Evolutionary conservation across 495 filamentous ascomycete species (phyloP).

Genomic region (Articulospora tetracladia): DNA sequence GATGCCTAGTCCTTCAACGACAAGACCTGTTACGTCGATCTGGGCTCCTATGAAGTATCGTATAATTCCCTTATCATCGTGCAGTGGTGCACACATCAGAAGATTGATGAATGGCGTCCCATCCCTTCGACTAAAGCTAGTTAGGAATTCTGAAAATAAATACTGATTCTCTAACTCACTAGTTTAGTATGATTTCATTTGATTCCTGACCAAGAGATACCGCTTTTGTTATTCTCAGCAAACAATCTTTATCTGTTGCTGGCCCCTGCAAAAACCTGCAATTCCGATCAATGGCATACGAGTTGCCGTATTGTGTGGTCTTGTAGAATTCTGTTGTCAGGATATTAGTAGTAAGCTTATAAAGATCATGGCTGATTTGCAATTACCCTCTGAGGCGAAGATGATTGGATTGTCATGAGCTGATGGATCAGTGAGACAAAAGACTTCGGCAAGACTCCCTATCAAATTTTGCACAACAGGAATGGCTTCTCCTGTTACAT

Average conservation of each 20-base stretch:
- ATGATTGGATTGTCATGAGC: slow-evolving; percentile 63
- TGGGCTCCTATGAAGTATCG: slow-evolving; percentile 61
- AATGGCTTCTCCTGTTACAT: slow-evolving; percentile 45
- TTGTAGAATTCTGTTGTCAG: slow-evolving; percentile 51
- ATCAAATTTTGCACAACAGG: slow-evolving; percentile 43
- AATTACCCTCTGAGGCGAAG: slow-evolving; percentile 58
- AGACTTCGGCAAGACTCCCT: slow-evolving; percentile 62
- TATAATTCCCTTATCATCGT: slow-evolving; percentile 55
- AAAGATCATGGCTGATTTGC: neutral
- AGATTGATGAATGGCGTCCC: slow-evolving; percentile 65
- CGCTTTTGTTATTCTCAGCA: slow-evolving; percentile 9
- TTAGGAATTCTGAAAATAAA: neutral
- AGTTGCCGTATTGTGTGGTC: slow-evolving; percentile 56
- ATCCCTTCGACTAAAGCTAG: slow-evolving; percentile 44
- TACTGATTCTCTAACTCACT: slow-evolving; percentile 11
- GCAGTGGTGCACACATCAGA: slow-evolving; percentile 57
- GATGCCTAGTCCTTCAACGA: slow-evolving; percentile 53
- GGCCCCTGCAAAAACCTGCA: slow-evolving; percentile 62
- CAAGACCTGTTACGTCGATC: slow-evolving; percentile 53
- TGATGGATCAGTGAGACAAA: slow-evolving; percentile 63
- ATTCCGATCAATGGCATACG: slow-evolving; percentile 49
- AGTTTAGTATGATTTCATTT: slow-evolving; percentile 11
- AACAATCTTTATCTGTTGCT: slow-evolving; percentile 41
- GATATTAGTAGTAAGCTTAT: neutral
- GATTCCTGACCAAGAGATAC: slow-evolving; percentile 7